Base-by-base conservation (phyloP, 75 land plant genomes). In the Azolla pinnata region DNA sequence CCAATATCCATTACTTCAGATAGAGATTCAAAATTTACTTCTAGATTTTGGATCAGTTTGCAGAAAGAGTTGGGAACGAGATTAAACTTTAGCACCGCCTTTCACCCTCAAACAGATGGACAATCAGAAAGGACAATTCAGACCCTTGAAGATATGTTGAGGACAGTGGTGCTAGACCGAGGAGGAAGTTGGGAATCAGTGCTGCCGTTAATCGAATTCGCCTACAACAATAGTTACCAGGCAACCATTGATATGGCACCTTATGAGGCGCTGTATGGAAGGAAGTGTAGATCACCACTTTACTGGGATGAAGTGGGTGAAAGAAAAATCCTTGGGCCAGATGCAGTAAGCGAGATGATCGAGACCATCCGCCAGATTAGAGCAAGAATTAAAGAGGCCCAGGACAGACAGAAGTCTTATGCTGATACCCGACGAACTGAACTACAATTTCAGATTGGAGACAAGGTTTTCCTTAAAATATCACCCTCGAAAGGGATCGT, bases 61-160 rank as follows among this genome's bases (percentile, higher is more conserved):
- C 32, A 47, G 1, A n/a, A 17, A n/a, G 1, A n/a, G 19, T 16
- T 14, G 0, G 61, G 59, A 0, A 64, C 61, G 1, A 1, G 16
- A 16, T n/a, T 70, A 0, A 1, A 12, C 1, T 26, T 23, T 2
- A 53, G 48, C 38, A 56, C 67, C 16, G 30, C 73, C 0, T 61
- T 40, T 29, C 67, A 63, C 42, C 61, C 60, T 1, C 73, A 63
- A 57, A 47, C 66, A 2, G 68, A 70, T 57, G 73, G 73, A 2
- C 60, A 70, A 63, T 24, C 38, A 20, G 68, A 70, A 42, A 18
- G 33, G 10, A 21, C 40, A 2, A 64, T 56, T 49, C 59, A 32
- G 21, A n/a, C 21, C 45, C 14, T 70, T 26, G 76, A 78, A 52
- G 65, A 10, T 0, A 73, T 73, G 46, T 35, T 73, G 0, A 12